Evolutionary conservation across 2,329 filamentous ascomycete species (phyloP).

Genomic region (Aureobasidium sp.): DNA sequence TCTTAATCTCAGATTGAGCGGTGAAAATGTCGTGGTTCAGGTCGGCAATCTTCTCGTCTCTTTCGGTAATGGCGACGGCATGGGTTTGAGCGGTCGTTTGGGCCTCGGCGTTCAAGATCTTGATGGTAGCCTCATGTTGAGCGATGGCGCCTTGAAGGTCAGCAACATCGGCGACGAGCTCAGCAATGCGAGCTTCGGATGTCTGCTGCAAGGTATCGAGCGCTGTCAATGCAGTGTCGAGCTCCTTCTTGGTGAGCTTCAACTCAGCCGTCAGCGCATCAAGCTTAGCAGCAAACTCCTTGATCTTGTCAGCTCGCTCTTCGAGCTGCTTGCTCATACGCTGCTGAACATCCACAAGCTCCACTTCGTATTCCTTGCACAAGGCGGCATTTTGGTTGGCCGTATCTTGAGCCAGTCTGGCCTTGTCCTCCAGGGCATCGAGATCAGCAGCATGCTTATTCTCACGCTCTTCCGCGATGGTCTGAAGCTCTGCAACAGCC

Average conservation of each 20-base stretch:
- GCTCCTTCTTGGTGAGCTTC: constrained; percentile 18
- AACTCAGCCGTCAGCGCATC: constrained; percentile 22
- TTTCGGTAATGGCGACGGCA: constrained; percentile 28
- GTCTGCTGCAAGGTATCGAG: constrained; percentile 24
- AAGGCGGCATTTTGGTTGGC: constrained; percentile 30
- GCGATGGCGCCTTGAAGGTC: constrained; percentile 23
- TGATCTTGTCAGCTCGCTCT: constrained; percentile 28
- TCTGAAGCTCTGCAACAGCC: constrained; percentile 34
- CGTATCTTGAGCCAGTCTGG: constrained; percentile 34
- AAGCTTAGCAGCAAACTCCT: constrained; percentile 19
- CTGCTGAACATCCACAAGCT: constrained; percentile 29
- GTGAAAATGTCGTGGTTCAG: constrained; percentile 21
- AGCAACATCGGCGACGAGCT: constrained; percentile 25
- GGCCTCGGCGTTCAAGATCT: constrained; percentile 23
- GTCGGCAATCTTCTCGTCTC: constrained; percentile 28
- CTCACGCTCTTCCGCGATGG: constrained; percentile 33
- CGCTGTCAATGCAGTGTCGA: constrained; percentile 23
- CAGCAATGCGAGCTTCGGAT: constrained; percentile 22
- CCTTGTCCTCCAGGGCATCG: constrained; percentile 33
- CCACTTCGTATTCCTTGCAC: constrained; percentile 31
- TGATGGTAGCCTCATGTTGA: constrained; percentile 23
- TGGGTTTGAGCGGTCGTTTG: constrained; percentile 24
- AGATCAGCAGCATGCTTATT: constrained; percentile 31
- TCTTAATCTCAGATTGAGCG: constrained; percentile 19
- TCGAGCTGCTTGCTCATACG: constrained; percentile 22